phyloP scores from a whole-genome alignment of 257 asterid genomes.

The Fraxinus cuspidata region DNA sequence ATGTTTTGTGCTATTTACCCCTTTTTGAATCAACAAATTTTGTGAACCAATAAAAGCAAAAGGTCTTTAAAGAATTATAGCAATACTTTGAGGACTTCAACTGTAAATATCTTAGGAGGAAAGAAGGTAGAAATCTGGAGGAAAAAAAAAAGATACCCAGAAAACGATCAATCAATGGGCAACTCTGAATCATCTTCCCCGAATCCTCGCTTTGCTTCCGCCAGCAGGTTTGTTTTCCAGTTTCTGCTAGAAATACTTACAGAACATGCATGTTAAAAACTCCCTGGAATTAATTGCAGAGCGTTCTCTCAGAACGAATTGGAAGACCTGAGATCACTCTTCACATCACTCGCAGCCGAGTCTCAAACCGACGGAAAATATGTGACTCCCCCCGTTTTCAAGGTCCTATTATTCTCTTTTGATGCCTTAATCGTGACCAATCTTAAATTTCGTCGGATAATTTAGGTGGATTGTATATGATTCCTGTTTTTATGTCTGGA shows the following conservation, averaged over 20 bases:
- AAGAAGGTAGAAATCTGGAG: neutral
- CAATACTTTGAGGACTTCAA: neutral
- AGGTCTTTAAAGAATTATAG: neutral
- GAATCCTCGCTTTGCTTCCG: slow-evolving; percentile 57
- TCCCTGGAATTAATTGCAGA: slow-evolving; percentile 38
- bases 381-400: slow-evolving; percentile 64
- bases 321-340: slow-evolving; percentile 65
- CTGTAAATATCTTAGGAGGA: neutral
- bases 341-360: slow-evolving; percentile 67
- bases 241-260: neutral
- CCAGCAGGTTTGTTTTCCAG: slow-evolving; percentile 51
- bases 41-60: neutral
- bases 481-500: slow-evolving; percentile 10
- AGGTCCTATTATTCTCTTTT: slow-evolving; percentile 40
- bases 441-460: slow-evolving; percentile 1
- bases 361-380: slow-evolving; percentile 55
- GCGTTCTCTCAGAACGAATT: slow-evolving; percentile 65
- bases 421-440: neutral
- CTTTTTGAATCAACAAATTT: no score
- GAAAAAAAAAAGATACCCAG: slow-evolving; percentile 10
- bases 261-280: neutral
- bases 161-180: slow-evolving; percentile 48
- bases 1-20: no score
- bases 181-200: slow-evolving; percentile 61
- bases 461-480: neutral